These are phyloP conservation scores for Bryoglossum gracile DNA, from an alignment of 495 filamentous ascomycete species.

Conservation along the genomic window DNA sequence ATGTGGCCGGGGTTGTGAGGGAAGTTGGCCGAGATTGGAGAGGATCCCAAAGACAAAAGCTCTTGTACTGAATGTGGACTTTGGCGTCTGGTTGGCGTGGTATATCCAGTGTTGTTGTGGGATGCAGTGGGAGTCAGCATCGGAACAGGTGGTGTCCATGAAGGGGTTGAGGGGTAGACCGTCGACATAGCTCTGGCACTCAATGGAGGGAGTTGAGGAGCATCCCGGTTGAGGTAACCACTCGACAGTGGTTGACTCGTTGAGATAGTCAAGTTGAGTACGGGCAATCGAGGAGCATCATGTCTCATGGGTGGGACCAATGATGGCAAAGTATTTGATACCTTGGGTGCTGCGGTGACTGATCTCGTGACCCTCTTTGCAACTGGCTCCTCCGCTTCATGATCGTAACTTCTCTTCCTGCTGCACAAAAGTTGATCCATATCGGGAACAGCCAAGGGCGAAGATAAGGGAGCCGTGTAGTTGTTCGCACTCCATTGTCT, in stretches of 20 bases:
- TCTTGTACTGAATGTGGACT: constrained; percentile 26
- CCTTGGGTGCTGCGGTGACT: constrained; percentile 3
- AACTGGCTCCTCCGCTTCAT: constrained; percentile 51
- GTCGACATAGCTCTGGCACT: constrained; percentile 51
- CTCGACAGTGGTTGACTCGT: constrained; percentile 27
- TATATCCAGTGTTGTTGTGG: constrained; percentile 15
- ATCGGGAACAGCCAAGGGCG: constrained; percentile 48
- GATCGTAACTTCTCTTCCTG: constrained; percentile 69
- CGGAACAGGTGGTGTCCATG: constrained; percentile 32
- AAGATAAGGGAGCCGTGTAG: constrained; percentile 28
- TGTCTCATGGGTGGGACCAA: constrained; percentile 18
- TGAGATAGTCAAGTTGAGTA: constrained; percentile 45
- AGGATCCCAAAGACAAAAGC: constrained; percentile 33
- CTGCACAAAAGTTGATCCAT: constrained; percentile 32
- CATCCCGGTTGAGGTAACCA: constrained; percentile 15
- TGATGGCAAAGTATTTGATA: constrained; percentile 7
- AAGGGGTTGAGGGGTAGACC: constrained; percentile 41
- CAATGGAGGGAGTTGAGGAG: constrained; percentile 40
- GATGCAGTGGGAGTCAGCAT: constrained; percentile 26
- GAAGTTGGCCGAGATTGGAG: constrained; percentile 43
- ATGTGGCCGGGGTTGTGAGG: constrained; percentile 44
- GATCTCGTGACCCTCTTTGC: constrained; percentile 52
- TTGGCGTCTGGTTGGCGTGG: constrained; percentile 29
- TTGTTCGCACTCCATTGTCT: constrained; percentile 14
- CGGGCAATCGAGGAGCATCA: constrained; percentile 45